Evolutionary conservation across 495 filamentous ascomycete species (phyloP).

Genomic region (Penicillium turbatum): DNA sequence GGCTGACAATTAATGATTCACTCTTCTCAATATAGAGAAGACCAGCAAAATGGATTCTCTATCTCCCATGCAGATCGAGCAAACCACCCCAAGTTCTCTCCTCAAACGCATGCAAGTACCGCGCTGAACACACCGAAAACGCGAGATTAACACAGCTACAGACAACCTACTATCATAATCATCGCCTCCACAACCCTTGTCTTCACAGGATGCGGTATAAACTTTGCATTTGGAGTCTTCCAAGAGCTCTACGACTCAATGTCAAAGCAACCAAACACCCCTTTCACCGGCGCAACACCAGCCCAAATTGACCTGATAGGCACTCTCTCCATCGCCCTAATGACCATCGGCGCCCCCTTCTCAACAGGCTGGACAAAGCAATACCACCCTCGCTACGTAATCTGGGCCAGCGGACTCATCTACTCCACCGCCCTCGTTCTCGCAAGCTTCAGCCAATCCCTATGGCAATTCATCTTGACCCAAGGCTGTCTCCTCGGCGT

Average conservation of each 20-base stretch:
- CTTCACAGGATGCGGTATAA: constrained; percentile 41
- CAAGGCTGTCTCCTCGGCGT: constrained; percentile 37
- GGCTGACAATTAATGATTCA: too few species aligned
- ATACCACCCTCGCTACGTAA: constrained; percentile 32
- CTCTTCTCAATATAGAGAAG: too few species aligned
- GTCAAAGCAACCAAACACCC: constrained; percentile 22
- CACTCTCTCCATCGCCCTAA: constrained; percentile 39
- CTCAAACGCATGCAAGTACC: constrained; percentile 10
- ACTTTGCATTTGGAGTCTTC: constrained; percentile 45
- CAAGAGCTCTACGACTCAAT: constrained; percentile 44
- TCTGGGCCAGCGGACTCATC: constrained; percentile 27
- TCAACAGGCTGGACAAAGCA: constrained; percentile 34
- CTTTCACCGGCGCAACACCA: constrained; percentile 37
- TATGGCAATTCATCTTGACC: constrained; percentile 42
- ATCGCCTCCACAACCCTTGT: constrained; percentile 30
- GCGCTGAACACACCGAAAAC: not conserved
- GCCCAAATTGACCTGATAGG: constrained; percentile 44
- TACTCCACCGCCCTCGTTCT: constrained; percentile 26
- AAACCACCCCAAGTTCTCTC: not conserved
- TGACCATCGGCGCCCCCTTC: constrained; percentile 43
- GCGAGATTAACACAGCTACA: not conserved
- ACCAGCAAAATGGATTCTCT: constrained; percentile 5
- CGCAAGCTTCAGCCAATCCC: constrained; percentile 31
- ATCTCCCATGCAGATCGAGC: constrained; percentile 12
- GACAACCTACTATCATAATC: constrained; percentile 24